Evolutionary conservation across 2,329 filamentous ascomycete genomes (phyloP), one percentile per base, ranked within the genome.

Genomic region (Ascomycota sp.): DNA sequence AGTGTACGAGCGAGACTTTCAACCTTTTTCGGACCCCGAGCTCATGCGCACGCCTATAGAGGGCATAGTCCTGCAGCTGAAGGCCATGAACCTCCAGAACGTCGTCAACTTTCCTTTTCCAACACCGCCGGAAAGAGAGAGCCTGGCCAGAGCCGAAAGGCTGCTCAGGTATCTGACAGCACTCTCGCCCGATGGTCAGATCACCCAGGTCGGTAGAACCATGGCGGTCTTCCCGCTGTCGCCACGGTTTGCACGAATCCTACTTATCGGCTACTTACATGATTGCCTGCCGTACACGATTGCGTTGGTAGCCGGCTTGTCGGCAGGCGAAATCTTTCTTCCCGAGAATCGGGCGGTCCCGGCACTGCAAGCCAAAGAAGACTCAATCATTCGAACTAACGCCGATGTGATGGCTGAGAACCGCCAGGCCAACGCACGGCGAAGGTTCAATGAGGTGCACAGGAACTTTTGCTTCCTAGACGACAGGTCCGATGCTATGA

Each of bases 31-130:
- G 0, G 74, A 84, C 21, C 86, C 89, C 0, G 89, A 98, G 53
- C 75, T 98, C 29, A 56, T 91, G 32, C 70, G 84, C 21, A 92
- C 89, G 55, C 86, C 89, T 1, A 81, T 95, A 25, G 89, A 98
- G 53, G 81, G 77, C 12, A 71, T 95, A 3, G 84, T 95, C 2
- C 61, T 98, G 28, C 84, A 93, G 51, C 70, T 98, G 44, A 98
- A 95, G 59, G 73, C 77, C 33, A 92, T 98, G 80, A 80, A 83
- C 35, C 68, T 93, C 26, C 78, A 86, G 38, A 75, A 84, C 37
- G 77, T 98, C 7, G 68, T 81, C 49, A 91, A 89, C 53, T 98
- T 98, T 50, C 89, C 91, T 1, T 98, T 95, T 50, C 89, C 89
- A 4, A 95, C 86, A 10, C 74, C 83, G 0, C 89, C 89, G 2